These are phyloP conservation scores for Exserohilum rostratum DNA, from an alignment of 2,329 filamentous ascomycete species.

Conservation along the genomic window DNA sequence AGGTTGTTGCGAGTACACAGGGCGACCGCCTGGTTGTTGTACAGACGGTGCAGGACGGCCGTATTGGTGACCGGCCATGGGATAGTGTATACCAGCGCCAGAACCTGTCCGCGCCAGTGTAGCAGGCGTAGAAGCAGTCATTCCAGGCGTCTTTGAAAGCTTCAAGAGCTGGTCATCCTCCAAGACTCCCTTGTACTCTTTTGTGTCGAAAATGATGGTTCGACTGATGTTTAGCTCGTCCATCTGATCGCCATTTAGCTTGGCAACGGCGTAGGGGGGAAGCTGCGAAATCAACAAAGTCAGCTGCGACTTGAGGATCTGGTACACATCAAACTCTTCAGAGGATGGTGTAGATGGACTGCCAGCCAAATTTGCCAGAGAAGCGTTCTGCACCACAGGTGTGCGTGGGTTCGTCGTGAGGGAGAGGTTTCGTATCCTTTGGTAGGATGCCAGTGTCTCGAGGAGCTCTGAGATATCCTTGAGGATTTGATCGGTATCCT, in stretches of 20 bases:
- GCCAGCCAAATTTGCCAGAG: constrained; percentile 60
- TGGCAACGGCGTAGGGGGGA: constrained; percentile 84
- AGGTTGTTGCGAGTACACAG: constrained; percentile 46
- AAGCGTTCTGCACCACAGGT: constrained; percentile 70
- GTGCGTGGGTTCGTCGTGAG: constrained; percentile 70
- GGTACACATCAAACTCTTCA: constrained; percentile 67
- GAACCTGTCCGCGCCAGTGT: constrained; percentile 35
- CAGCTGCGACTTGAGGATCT: constrained; percentile 76
- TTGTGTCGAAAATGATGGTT: constrained; percentile 73
- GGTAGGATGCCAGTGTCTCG: constrained; percentile 77
- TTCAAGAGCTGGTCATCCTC: constrained; percentile 74
- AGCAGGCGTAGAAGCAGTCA: constrained; percentile 36
- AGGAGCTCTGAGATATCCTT: constrained; percentile 77
- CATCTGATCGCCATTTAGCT: constrained; percentile 84
- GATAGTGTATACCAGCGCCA: constrained; percentile 38
- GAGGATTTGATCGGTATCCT: constrained; percentile 72
- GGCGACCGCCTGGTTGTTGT: constrained; percentile 35
- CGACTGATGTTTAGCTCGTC: constrained; percentile 82
- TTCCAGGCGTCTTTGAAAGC: constrained; percentile 49
- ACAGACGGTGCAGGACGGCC: constrained; percentile 35
- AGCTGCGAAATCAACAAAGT: constrained; percentile 74
- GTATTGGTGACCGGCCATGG: constrained; percentile 39
- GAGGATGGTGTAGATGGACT: constrained; percentile 69
- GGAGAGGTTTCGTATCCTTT: constrained; percentile 76
- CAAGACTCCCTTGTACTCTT: constrained; percentile 78